Conservation (phyloP, 768 basidiomycete genomes). For the Pleurotus eryngii region DNA sequence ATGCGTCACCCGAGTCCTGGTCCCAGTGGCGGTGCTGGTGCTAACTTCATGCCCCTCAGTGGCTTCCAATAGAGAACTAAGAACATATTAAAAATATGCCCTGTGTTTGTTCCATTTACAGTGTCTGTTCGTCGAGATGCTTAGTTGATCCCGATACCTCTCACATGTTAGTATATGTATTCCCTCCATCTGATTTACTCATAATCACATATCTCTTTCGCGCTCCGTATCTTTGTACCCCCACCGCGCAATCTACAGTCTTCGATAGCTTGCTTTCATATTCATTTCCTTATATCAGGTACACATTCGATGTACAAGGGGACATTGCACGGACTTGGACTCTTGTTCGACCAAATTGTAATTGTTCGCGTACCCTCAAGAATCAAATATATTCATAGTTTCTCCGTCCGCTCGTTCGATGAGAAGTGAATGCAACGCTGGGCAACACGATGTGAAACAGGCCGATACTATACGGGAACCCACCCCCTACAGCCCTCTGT, state of each 20-base stretch:
- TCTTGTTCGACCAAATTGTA: constrained; percentile 3
- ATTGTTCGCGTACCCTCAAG: background rate
- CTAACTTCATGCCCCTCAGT: constrained; percentile 41
- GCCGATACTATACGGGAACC: constrained; percentile 15
- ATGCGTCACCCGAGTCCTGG: constrained; percentile 79
- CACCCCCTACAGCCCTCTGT: constrained; percentile 34
- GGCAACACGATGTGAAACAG: background rate
- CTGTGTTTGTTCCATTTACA: no score
- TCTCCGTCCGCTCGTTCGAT: no score
- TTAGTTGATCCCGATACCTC: no score
- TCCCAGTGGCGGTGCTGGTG: constrained; percentile 39
- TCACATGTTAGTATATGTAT: background rate
- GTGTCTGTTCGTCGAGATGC: no score
- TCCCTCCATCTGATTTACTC: constrained; percentile 14
- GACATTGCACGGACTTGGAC: constrained; percentile 6
- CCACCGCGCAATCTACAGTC: background rate
- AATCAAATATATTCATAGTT: background rate
- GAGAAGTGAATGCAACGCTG: no score
- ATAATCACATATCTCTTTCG: constrained; percentile 8
- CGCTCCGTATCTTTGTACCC: constrained; percentile 8
- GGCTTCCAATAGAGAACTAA: constrained; percentile 18
- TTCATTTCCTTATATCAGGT: background rate
- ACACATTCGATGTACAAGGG: constrained; percentile 2
- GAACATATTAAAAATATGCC: no score
- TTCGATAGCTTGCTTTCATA: constrained; percentile 1